Evolutionary conservation across 768 basidiomycete genomes (phyloP), one percentile per base, ranked within the genome.

Genomic region (Infundibulicybe gibba): DNA sequence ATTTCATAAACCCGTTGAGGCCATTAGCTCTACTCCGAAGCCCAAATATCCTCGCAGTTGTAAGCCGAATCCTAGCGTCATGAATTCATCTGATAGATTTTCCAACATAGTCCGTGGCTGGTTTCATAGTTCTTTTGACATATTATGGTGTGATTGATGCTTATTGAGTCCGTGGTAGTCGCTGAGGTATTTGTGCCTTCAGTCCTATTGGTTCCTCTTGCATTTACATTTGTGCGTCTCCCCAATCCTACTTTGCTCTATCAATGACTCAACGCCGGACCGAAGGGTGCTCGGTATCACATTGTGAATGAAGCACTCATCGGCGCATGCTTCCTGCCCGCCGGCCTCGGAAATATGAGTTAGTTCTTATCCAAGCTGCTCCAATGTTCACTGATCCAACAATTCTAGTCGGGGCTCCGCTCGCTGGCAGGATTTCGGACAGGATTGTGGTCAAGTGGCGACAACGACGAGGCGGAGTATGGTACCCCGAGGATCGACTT

Each of bases 1-100:
- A 4, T 6, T 75, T 75, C 57, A 49, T 88, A 17, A 88, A 87
- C 56, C 85, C 85, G 1, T 65, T 89, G 31, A 54, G 58, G 6
- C 72, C 78, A 30, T 56, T 87, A 3, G 49, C 57, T 32, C 54
- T 85, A 5, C 63, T 87, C 3, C 68, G 77, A n/a, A 82, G 81
- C 48, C 87, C 83, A 1, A 84, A 81, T 55, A 54, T 87, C 3
- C 45, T 79, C 10, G 59, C 74, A 0, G 60, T 81, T 2, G 85
- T 86, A 21, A 48, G 79, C 25, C 25, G 8, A 8, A 25, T 25
- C 8, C 25, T 4, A 25, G 8, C 8, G 25, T 25, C 8, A 25
- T 25, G 25, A 25, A 25, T 25, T 8, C 8, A 3, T 25, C 8
- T 25, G 8, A 25, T n/a, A 25, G 8, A 25, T 8, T 38, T 10